phyloP scores from a whole-genome alignment of 208 protist genomes.

The Angomonas ambiguus region DNA sequence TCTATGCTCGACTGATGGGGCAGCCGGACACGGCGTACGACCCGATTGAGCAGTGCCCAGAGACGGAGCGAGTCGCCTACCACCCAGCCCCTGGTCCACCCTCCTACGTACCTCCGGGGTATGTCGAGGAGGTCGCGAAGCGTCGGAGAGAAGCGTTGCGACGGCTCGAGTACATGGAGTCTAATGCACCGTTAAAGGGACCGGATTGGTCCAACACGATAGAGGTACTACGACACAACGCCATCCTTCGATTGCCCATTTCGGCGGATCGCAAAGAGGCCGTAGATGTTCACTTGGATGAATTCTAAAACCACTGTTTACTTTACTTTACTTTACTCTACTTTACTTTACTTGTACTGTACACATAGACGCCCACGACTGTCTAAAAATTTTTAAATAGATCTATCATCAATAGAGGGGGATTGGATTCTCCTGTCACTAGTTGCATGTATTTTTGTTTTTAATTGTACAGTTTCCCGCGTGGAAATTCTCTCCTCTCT shows the following conservation, averaged over 20 bases:
- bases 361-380: no score
- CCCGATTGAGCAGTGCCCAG: constrained; percentile 20
- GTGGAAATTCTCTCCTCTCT: no score
- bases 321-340: neutral
- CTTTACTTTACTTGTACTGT: neutral
- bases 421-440: no score
- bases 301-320: neutral
- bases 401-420: no score
- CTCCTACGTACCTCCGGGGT: constrained; percentile 52
- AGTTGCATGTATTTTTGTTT: no score
- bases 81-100: constrained; percentile 57
- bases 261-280: constrained; percentile 15
- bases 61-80: constrained; percentile 49
- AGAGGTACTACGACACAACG: constrained; percentile 14
- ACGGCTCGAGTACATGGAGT: constrained; percentile 14
- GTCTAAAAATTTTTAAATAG: no score
- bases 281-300: constrained; percentile 35
- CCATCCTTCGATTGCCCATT: constrained; percentile 65
- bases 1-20: constrained; percentile 40
- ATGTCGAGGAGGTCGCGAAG: constrained; percentile 73
- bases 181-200: constrained; percentile 23
- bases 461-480: no score
- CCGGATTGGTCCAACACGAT: neutral
- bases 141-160: constrained; percentile 41
- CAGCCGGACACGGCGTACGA: constrained; percentile 14